phyloP scores from a whole-genome alignment of 2,329 filamentous ascomycete genomes.

The Paracoccidioides lutzii region DNA sequence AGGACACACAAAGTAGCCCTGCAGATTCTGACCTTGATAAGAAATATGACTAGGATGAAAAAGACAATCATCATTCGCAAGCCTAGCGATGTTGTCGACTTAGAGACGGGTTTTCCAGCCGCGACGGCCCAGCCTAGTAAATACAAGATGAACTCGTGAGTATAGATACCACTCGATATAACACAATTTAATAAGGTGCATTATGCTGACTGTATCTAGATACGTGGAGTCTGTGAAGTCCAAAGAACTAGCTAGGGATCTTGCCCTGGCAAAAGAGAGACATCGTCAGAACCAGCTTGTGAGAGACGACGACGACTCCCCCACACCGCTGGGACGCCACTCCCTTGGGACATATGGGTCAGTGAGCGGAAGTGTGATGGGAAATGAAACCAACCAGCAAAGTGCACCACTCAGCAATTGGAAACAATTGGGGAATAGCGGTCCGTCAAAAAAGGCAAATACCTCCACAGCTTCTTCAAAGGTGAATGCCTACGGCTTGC shows the following conservation, averaged over 20 bases:
- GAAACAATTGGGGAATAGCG: slow-evolving; percentile 11
- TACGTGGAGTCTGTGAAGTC: background rate
- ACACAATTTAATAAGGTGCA: background rate
- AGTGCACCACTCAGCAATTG: slow-evolving; percentile 7
- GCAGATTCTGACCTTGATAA: background rate
- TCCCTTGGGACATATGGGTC: background rate
- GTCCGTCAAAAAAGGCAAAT: slow-evolving; percentile 16
- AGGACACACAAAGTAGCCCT: background rate
- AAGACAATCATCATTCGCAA: background rate
- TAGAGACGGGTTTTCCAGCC: too few relatives aligned
- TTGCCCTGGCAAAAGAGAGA: background rate
- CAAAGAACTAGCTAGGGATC: background rate
- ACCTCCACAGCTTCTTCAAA: slow-evolving; percentile 18
- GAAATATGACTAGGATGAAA: background rate
- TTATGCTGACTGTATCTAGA: background rate
- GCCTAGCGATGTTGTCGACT: too few relatives aligned
- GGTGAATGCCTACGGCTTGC: slow-evolving; percentile 19
- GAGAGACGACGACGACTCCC: background rate
- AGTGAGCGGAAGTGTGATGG: background rate
- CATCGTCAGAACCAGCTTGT: background rate
- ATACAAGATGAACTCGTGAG: background rate
- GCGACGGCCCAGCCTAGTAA: background rate
- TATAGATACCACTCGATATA: background rate
- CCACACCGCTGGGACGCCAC: background rate
- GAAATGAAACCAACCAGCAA: background rate